Evolutionary conservation across 768 basidiomycete genomes (phyloP), one percentile per base, ranked within the genome.

Genomic region (Vishniacozyma victoriae): DNA sequence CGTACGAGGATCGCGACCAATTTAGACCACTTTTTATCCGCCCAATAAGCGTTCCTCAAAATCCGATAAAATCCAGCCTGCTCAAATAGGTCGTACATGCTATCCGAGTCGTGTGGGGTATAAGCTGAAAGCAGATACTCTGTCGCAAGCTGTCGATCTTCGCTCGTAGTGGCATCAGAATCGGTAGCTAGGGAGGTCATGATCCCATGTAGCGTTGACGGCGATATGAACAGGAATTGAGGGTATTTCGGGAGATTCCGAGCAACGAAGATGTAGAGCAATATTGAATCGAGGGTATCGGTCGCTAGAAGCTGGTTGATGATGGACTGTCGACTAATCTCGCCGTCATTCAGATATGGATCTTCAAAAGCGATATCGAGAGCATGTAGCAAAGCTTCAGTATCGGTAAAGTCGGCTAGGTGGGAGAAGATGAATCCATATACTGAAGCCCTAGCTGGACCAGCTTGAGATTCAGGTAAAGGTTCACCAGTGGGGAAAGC

Each of bases 161-260:
- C 93, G 20, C 84, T 79, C 0, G 88, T 95, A 62, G 78, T 80
- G 14, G 75, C 72, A 67, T 93, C 88, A 0, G 76, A 65, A 64
- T 91, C 88, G 50, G 80, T 76, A 0, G 87, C 81, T 12, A 99
- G 82, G 5, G 80, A 80, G 49, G 85, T 76, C 41, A 99, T 79
- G 59, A 96, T 81, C 33, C 74, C 77, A 59, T 90, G 84, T 15
- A 91, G 76, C 3, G 79, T 75, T 51, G 79, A 82, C 1, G 84
- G 80, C 0, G 83, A 73, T 35, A 90, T 75, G 46, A 79, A 72
- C 22, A 74, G 58, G 70, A 83, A 88, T 72, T 95, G 91, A 1
- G 86, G 82, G 73, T 97, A 99, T 73, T 96, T 97, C 0, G 95
- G 89, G 11, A 95, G 81, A 70, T 97, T 99, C 50, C 92, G 84